Evolutionary conservation across 2,329 filamentous ascomycete genomes (phyloP), one percentile per base, ranked within the genome.

Genomic region (Monilinia fructicola): DNA sequence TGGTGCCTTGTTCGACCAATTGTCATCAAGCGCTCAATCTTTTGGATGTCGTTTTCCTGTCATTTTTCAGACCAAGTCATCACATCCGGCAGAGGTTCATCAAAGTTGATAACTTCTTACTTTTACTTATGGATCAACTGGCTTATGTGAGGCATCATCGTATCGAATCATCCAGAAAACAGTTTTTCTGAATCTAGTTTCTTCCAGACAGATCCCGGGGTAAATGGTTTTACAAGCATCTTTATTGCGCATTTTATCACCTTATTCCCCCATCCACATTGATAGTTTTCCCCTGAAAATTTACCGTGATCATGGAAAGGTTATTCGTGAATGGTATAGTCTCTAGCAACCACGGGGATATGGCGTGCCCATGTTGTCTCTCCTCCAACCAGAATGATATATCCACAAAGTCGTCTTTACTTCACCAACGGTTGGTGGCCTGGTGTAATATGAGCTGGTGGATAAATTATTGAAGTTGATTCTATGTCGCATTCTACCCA

Each of bases 331-430:
- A 46, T n/a, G 55, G 40, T n/a, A 44, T 58, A 58, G 23, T 44
- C 55, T 26, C 55, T 31, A 26, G 44, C 40, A 58, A 31, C 40
- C 40, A 58, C 55, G 55, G 46, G 55, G 40, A 26, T 58, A 31
- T 42, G 40, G 18, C 6, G 38, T 58, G 23, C 18, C 54, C 14
- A 42, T 56, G 23, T 56, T 26, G 44, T 23, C 18, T 21, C 23
- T 11, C 23, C 38, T 12, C 26, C 23, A 21, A 50, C n/a, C 23
- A 56, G 11, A 23, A 28, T 44, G 26, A 6, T 14, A 11, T 28
- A 26, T 16, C 54, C 54, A 28, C 38, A 58, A 58, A 58, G 44
- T 44, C 4, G 16, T 58, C 38, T 58, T 12, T 28, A 12, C 1
- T 38, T 18, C 38, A 21, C 16, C 55, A 46, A 58, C 26, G 1